Percentiles rank a stretch among this genome's conserved stretches.
Evolutionary conservation across 1,139 yeast species (phyloP).

Genomic region (Protomyces arabidopsidicola): DNA sequence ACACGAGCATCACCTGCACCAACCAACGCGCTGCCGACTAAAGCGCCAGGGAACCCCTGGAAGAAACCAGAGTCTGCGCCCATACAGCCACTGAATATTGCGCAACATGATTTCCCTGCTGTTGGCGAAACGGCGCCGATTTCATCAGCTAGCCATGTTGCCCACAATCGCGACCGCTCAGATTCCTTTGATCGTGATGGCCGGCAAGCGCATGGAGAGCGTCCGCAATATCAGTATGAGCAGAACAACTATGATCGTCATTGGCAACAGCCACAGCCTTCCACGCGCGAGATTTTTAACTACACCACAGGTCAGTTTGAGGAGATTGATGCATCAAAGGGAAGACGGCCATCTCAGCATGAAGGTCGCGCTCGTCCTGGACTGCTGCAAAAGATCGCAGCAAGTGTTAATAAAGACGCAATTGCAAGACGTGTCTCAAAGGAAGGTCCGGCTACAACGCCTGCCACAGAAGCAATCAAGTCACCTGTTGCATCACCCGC

Average conservation of each 20-base stretch:
- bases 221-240: constrained; percentile 19
- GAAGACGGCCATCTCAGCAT: constrained; percentile 8
- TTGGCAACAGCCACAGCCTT: constrained; percentile 23
- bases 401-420: neutral
- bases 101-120: neutral
- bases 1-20: constrained; percentile 1
- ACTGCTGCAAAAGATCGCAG: neutral
- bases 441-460: neutral
- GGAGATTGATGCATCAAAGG: constrained; percentile 18
- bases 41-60: constrained; percentile 11
- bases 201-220: neutral
- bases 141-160: neutral
- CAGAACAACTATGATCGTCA: constrained; percentile 25
- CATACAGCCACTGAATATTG: neutral
- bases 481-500: neutral
- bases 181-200: neutral
- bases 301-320: constrained; percentile 28
- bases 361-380: neutral
- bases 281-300: constrained; percentile 24
- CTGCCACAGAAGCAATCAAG: neutral
- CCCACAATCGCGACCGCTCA: neutral
- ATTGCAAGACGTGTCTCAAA: neutral
- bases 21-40: neutral
- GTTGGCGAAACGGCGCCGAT: neutral
- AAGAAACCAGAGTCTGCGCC: constrained; percentile 1